Evolutionary conservation across 1,139 yeast genomes (phyloP), one percentile per base, ranked within the genome.

Genomic region (Hemisphaericaspora xylofermentans): DNA sequence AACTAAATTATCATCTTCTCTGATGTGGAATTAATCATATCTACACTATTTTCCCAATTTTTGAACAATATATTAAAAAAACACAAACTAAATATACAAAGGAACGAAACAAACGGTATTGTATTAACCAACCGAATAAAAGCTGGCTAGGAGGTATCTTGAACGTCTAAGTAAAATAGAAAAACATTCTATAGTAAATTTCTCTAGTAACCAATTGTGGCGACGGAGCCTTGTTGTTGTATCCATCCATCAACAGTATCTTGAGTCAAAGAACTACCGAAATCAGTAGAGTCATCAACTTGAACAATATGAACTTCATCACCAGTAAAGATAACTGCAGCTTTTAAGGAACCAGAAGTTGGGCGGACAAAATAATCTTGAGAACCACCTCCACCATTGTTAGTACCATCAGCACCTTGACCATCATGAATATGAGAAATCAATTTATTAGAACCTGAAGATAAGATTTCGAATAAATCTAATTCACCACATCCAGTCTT

Each of bases 311-410:
- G 76, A 51, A 88, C 71, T 40, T 72, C 66, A 36, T 70, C 56
- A 53, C 80, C 76, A 34, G 64, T 53, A 67, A 93, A 91, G 54
- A 91, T 71, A 48, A 80, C 96, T 50, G 96, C 98, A 54, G 95
- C 97, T 72, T 86, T 88, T 75, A 91, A 71, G 40, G 95, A 73
- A 16, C 81, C 76, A 48, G 71, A 60, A 38, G 84, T 77, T 57
- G 98, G 98, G 76, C 98, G 87, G 19, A 66, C 59, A 62, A 93
- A 88, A 77, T 82, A 89, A 68, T 89, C 95, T 53, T 82, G 74
- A 47, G 96, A 75, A 59, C 96, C 96, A 64, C 95, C 95, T 59
- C 95, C 96, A 61, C 84, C 84, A 41, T 50, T 53, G 42, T 57
- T 52, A 35, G 67, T 48, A 37, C 73, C 53, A 52, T 81, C 80